Percentiles rank a stretch among this genome's conserved stretches.
Conservation (phyloP, 1,139 yeast species). For the Kluyveromyces sp. region DNA sequence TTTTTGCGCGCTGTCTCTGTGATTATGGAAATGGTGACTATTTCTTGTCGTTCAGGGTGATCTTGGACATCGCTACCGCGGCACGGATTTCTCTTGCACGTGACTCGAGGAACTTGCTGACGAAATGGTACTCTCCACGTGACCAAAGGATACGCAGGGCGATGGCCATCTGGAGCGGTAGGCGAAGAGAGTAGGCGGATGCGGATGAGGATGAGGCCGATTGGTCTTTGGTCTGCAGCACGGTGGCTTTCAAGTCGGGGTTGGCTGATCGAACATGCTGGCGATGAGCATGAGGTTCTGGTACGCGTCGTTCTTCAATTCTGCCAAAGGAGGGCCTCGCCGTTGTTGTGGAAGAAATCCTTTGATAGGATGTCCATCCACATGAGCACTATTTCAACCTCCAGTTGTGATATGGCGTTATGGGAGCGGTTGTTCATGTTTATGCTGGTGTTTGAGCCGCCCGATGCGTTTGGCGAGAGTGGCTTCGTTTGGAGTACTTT, state of each 20-base stretch:
- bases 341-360: constrained; percentile 73
- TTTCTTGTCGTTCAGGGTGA: not conserved
- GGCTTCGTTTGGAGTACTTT: not conserved
- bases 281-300: constrained; percentile 61
- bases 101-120: not conserved
- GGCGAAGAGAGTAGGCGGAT: not conserved
- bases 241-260: constrained; percentile 35
- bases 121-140: constrained; percentile 1
- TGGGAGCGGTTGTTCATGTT: not conserved
- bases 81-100: not conserved
- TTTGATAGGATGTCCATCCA: constrained; percentile 64
- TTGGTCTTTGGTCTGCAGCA: not conserved
- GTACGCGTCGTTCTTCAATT: constrained; percentile 55
- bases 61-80: not conserved
- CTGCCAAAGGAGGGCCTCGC: constrained; percentile 68
- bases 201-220: not conserved
- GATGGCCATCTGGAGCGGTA: not conserved
- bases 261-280: constrained; percentile 55
- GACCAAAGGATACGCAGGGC: constrained; percentile 4
- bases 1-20: too few relatives aligned
- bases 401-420: constrained; percentile 40
- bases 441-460: constrained; percentile 12
- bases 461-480: too few relatives aligned
- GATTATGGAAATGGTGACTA: too few relatives aligned
- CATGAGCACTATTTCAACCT: constrained; percentile 60